Percentiles rank a stretch among this genome's conserved stretches.
These are phyloP conservation scores for Calonectria honghensis DNA, from an alignment of 2,329 filamentous ascomycete genomes.

Conservation along the genomic window DNA sequence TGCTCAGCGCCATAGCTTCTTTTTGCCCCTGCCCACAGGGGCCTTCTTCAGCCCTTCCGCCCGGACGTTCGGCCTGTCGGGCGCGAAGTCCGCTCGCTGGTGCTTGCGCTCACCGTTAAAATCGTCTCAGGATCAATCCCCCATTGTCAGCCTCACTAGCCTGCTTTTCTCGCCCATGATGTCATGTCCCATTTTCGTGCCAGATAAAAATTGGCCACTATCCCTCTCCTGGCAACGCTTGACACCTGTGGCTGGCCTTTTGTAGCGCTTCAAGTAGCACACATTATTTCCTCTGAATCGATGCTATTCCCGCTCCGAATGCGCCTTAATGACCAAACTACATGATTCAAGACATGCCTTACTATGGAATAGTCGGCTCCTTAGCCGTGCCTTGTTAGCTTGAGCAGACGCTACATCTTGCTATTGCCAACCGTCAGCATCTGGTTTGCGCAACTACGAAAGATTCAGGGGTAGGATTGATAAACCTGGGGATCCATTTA, in stretches of 20 bases:
- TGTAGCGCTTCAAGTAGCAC: not conserved
- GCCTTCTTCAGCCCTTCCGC: not conserved
- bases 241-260: not conserved
- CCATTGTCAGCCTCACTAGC: not conserved
- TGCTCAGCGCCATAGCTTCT: not conserved
- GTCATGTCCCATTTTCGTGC: not conserved
- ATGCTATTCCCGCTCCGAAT: not conserved
- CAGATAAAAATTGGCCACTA: not conserved
- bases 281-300: not conserved
- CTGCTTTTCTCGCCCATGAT: not conserved
- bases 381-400: not conserved
- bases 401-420: not conserved
- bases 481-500: not conserved
- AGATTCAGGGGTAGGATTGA: not conserved
- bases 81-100: not conserved
- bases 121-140: not conserved
- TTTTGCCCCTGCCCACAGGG: not conserved
- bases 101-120: conserved; percentile 1
- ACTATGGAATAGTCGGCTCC: not conserved
- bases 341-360: not conserved
- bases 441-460: not conserved
- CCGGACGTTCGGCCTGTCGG: not conserved
- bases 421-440: not conserved
- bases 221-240: not conserved
- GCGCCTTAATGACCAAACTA: not conserved